These are phyloP conservation scores for Mrakia blollopis DNA, from an alignment of 768 basidiomycete species.

Conservation along the genomic window DNA sequence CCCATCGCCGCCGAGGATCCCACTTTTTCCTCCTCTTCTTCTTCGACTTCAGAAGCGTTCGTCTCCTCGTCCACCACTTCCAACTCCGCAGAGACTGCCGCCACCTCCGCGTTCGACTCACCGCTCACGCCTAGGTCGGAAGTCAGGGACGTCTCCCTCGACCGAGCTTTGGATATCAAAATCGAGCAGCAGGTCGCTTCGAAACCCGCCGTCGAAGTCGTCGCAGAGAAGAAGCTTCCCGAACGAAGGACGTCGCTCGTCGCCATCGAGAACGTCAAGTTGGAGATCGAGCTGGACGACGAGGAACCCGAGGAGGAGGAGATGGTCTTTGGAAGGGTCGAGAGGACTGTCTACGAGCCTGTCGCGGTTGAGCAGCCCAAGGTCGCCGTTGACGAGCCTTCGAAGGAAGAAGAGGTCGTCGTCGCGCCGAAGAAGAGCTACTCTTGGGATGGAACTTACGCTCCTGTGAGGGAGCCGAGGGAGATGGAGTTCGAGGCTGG, in stretches of 20 bases:
- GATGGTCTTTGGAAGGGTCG: slow-evolving; percentile 10
- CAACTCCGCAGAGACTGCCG: not conserved
- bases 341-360: not conserved
- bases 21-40: slow-evolving; percentile 5
- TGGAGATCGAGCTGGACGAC: slow-evolving; percentile 10
- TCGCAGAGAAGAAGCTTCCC: not conserved
- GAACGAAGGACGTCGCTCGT: slow-evolving; percentile 7
- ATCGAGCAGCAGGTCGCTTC: not conserved
- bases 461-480: not conserved
- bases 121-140: slow-evolving; percentile 4
- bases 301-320: not conserved
- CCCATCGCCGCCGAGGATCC: not conserved
- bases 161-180: not conserved
- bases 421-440: not conserved
- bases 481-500: slow-evolving; percentile 15
- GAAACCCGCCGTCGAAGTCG: not conserved
- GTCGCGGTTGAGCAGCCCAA: not conserved
- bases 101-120: slow-evolving; percentile 7
- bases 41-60: not conserved
- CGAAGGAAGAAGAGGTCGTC: not conserved
- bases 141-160: slow-evolving; percentile 7
- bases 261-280: not conserved
- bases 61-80: slow-evolving; percentile 6
- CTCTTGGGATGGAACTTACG: not conserved
- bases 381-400: not conserved